Base-by-base conservation (phyloP, 768 basidiomycete genomes). In the Boletus rubescentipes region DNA sequence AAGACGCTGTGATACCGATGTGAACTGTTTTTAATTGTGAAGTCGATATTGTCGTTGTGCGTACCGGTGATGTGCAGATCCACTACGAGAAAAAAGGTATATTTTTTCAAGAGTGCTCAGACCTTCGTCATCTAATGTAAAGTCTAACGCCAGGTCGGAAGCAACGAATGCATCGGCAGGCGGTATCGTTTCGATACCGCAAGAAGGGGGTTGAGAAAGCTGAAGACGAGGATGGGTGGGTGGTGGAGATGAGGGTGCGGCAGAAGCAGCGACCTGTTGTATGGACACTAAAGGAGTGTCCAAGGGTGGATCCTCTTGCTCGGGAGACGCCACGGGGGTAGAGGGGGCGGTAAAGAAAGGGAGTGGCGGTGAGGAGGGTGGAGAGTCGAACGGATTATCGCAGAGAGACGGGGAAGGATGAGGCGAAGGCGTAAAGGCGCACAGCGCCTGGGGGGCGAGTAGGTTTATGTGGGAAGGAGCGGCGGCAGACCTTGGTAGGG, bases 91-190 rank as follows among this genome's bases (percentile, higher is more conserved):
- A 62, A 92, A 91, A 46, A 97, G 82, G 73, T 93, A 97, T 56
- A 96, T 95, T 66, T 89, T 87, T 73, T 98, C 95, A 44, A 98
- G 82, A 20, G 90, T 82, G 69, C 75, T 90, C 56, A 95, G 79
- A 49, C 83, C 83, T 58, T 92, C 91, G 60, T 93, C 90, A 60
- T 94, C 92, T 64, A 86, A 61, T 10, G 73, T 68, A 32, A 77
- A 70, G 54, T 78, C 77, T 26, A 72, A 45, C 20, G 67, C 66
- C 18, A 71, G 59, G 59, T 72, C 71, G 20, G 66, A 60, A 16
- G 61, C 57, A 14, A 59, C 52, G 46, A 71, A 53, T 26, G 54
- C 67, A 23, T 73, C 70, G 3, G 52, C 46, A 10, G 61, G 51
- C 9, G 65, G 68, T 48, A 67, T 58, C 7, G 58, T 65, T 49